Conservation (phyloP, 2,329 filamentous ascomycete species). For the Lecanoromycetidae sp. region DNA sequence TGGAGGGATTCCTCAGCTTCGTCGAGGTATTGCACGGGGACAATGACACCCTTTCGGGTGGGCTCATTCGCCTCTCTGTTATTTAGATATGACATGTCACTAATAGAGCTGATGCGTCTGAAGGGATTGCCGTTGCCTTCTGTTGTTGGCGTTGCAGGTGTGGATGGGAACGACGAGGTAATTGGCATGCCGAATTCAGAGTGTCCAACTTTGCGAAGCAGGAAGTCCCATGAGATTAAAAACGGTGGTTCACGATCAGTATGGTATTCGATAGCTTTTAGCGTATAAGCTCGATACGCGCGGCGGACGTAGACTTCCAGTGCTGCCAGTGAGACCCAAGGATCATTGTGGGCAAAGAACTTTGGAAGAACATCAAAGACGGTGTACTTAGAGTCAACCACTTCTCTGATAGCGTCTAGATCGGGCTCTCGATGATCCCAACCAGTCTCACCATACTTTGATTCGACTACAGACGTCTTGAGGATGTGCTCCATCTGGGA, state of each 20-base stretch:
- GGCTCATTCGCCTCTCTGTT: conserved; percentile 57
- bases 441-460: conserved; percentile 91
- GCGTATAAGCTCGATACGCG: conserved; percentile 87
- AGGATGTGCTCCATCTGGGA: conserved; percentile 98
- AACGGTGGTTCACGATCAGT: conserved; percentile 63
- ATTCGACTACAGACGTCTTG: conserved; percentile 87
- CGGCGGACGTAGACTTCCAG: conserved; percentile 94
- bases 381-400: conserved; percentile 96
- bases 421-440: conserved; percentile 93
- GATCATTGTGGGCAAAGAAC: conserved; percentile 90
- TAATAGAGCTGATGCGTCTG: conserved; percentile 85
- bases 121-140: conserved; percentile 52
- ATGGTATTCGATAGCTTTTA: conserved; percentile 82
- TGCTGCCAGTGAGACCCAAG: conserved; percentile 86
- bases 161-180: conserved; percentile 68
- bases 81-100: conserved; percentile 83
- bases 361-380: conserved; percentile 91
- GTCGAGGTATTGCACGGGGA: conserved; percentile 85
- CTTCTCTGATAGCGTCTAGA: conserved; percentile 85
- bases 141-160: conserved; percentile 60
- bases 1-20: conserved; percentile 79
- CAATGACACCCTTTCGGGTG: conserved; percentile 80
- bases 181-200: conserved; percentile 77
- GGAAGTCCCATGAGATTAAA: conserved; percentile 86
- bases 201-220: conserved; percentile 83